These are phyloP conservation scores for Candida anglica DNA, from an alignment of 805 yeast species.

Conservation along the genomic window DNA sequence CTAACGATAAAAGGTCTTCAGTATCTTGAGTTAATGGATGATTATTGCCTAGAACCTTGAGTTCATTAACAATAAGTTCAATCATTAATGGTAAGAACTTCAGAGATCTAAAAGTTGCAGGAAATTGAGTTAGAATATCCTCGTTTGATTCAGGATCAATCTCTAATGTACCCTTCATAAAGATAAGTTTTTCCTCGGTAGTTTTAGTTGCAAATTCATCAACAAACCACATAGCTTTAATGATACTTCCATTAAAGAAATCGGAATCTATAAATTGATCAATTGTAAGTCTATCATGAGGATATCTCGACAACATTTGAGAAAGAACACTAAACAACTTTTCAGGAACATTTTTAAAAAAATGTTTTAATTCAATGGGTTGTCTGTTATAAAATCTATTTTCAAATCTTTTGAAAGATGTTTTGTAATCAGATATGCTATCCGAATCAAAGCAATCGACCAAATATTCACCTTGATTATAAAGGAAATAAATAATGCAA, in stretches of 20 bases:
- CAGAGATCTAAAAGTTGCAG: conserved; percentile 48
- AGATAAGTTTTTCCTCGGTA: conserved; percentile 60
- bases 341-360: conserved; percentile 56
- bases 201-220: conserved; percentile 81
- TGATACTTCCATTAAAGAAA: conserved; percentile 78
- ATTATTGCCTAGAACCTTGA: conserved; percentile 15
- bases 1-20: conserved; percentile 40
- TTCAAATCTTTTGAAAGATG: conserved; percentile 47
- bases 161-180: conserved; percentile 61
- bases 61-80: conserved; percentile 44
- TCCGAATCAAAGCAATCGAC: conserved; percentile 41
- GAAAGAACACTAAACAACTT: conserved; percentile 48
- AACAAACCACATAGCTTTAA: conserved; percentile 73
- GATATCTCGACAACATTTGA: conserved; percentile 51
- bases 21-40: conserved; percentile 12
- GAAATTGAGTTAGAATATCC: conserved; percentile 27
- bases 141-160: conserved; percentile 11
- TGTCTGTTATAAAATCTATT: conserved; percentile 37
- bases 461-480: conserved; percentile 48
- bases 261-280: conserved; percentile 67
- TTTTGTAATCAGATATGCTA: conserved; percentile 57
- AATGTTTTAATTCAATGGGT: conserved; percentile 32
- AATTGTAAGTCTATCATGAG: conserved; percentile 55
- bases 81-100: conserved; percentile 72
- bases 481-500: conserved; percentile 66